Conservation (phyloP, 2,329 filamentous ascomycete genomes). For the Fusarium globosum region DNA sequence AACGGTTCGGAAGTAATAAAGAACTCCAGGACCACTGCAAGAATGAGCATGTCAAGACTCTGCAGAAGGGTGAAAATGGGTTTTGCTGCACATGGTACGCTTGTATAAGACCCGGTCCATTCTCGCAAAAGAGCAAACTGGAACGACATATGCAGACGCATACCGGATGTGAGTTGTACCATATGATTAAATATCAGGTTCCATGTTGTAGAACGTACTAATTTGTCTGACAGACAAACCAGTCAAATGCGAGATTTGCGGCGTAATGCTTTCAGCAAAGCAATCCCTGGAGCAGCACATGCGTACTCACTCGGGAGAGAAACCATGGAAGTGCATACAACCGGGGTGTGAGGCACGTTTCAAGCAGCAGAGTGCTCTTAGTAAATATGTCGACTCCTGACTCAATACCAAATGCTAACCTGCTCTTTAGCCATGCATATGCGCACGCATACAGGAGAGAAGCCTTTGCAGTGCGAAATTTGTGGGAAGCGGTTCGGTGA, state of each 20-base stretch:
- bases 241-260: constrained; percentile 66
- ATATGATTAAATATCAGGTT: background rate
- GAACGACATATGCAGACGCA: constrained; percentile 74
- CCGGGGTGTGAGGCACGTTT: constrained; percentile 67
- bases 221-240: constrained; percentile 63
- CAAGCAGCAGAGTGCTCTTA: constrained; percentile 74
- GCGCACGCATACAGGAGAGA: constrained; percentile 73
- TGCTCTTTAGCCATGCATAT: constrained; percentile 69
- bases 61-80: constrained; percentile 58
- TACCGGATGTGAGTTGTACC: constrained; percentile 65
- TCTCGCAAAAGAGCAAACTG: constrained; percentile 71
- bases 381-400: constrained; percentile 54
- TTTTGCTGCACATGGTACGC: constrained; percentile 67
- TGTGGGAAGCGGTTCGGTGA: constrained; percentile 71
- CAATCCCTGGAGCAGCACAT: constrained; percentile 76
- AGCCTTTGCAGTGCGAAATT: constrained; percentile 68
- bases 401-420: constrained; percentile 29
- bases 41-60: constrained; percentile 58
- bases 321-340: constrained; percentile 67
- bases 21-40: constrained; percentile 68
- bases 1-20: constrained; percentile 56
- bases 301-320: constrained; percentile 73
- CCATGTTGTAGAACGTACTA: constrained; percentile 8
- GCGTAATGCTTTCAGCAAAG: constrained; percentile 70
- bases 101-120: constrained; percentile 65